A percentile compares a stretch with the other conserved stretches of the same genome.
Conservation (phyloP, 257 asterid species). For the Fraxinus cuspidata region DNA sequence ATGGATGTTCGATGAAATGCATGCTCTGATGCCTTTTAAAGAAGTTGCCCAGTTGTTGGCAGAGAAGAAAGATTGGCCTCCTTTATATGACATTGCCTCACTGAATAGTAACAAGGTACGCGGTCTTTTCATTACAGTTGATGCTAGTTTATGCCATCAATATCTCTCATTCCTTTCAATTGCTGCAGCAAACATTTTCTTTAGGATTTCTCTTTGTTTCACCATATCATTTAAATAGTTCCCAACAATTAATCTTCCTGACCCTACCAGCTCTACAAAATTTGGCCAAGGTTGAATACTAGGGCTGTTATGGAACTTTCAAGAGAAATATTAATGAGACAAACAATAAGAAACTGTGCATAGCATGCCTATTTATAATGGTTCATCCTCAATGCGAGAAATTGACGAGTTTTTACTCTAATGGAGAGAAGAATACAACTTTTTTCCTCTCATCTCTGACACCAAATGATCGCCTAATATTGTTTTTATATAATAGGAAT, state of each 20-base stretch:
- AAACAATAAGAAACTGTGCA: not conserved
- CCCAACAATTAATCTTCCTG: not conserved
- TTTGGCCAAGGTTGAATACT: not conserved
- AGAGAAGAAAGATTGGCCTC: constrained; percentile 90
- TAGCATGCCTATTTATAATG: not conserved
- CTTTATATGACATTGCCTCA: constrained; percentile 54
- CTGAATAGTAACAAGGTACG: constrained; percentile 74
- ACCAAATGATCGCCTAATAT: too few relatives aligned
- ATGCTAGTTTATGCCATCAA: not conserved
- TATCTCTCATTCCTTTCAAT: not conserved
- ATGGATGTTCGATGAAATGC: constrained; percentile 88
- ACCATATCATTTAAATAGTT: too few relatives aligned
- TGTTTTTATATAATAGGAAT: too few relatives aligned
- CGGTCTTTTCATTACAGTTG: not conserved
- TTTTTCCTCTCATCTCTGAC: too few relatives aligned
- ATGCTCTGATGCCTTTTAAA: constrained; percentile 77
- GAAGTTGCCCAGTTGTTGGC: constrained; percentile 77
- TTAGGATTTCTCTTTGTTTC: too few relatives aligned
- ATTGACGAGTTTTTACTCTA: not conserved
- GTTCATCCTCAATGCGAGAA: not conserved
- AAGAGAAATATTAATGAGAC: not conserved
- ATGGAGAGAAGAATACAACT: too few relatives aligned
- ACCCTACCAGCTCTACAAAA: not conserved
- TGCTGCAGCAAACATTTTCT: not conserved
- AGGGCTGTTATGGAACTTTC: not conserved